A percentile compares a stretch with the other conserved stretches of the same genome.
These are phyloP conservation scores for Trichomonas gallinae DNA, from an alignment of 208 protist species.

Conservation along the genomic window DNA sequence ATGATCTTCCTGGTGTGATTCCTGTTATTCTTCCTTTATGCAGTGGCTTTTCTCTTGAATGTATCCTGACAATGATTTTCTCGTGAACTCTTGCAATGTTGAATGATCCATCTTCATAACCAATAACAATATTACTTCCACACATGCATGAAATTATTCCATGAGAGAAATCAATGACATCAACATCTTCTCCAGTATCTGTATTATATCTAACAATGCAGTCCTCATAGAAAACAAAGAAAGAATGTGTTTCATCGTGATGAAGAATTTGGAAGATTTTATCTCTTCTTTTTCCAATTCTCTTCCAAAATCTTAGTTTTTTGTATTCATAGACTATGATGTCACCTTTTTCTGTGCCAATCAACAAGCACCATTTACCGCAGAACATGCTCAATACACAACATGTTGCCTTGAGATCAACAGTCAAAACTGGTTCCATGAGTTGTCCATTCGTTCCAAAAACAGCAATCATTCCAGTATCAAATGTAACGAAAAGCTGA, in stretches of 20 bases:
- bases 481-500: neutral
- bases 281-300: neutral
- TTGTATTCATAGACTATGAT: neutral
- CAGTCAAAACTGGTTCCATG: neutral
- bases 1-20: neutral
- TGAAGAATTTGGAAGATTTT: neutral
- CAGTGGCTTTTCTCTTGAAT: neutral
- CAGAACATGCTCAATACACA: neutral
- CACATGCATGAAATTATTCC: neutral
- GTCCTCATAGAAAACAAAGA: neutral
- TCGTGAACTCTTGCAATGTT: neutral
- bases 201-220: neutral
- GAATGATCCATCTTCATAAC: slow-evolving; percentile 1
- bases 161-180: neutral
- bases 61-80: neutral
- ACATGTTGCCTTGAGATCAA: neutral
- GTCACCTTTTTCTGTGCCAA: neutral
- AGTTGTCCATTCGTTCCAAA: neutral
- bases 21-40: neutral
- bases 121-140: neutral
- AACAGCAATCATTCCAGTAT: neutral
- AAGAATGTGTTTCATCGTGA: neutral
- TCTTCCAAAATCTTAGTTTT: neutral
- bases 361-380: neutral
- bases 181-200: neutral